Evolutionary conservation across 768 basidiomycete genomes (phyloP), one percentile per base, ranked within the genome.

Genomic region (Naganishia randhawae): DNA sequence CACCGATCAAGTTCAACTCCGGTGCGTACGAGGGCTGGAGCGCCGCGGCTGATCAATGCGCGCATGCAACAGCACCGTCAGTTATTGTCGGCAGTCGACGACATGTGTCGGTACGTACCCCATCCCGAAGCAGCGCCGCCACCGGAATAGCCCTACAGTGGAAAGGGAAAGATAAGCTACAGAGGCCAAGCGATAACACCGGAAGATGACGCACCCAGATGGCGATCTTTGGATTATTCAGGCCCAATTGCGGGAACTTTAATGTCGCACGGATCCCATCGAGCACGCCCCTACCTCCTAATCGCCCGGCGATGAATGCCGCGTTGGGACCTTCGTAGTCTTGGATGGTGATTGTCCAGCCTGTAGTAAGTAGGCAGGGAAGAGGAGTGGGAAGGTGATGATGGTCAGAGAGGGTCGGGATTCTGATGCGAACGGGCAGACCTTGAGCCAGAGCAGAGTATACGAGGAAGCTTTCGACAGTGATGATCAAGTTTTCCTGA

Each of bases 311-410:
- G 39, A 65, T 65, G 48, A 65, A 65, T 8, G 63, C 63, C 22
- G 63, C 42, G 48, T 65, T 65, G 63, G 63, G 63, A 10, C 63
- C 63, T 50, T 65, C 45, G 50, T 65, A 65, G 48, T 65, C 63
- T 35, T 45, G 63, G 41, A 65, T 25, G 8, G 48, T 50, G 48
- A 65, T 45, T 4, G 63, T 65, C 45, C 42, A 50, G 48, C 54
- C 54, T 55, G 54, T 3, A 22, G 10, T 13, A 5, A 19, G 32
- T 7, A 32, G 17, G n/a, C 4, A n/a, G n/a, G n/a, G n/a, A n/a
- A n/a, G n/a, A n/a, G n/a, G n/a, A n/a, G n/a, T n/a, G n/a, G n/a
- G n/a, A n/a, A n/a, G n/a, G n/a, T n/a, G n/a, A n/a, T n/a, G n/a
- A n/a, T n/a, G n/a, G n/a, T n/a, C n/a, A n/a, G n/a, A n/a, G 32